Evolutionary conservation across 2,329 filamentous ascomycete species (phyloP).

Genomic region (Helotiales sp.): DNA sequence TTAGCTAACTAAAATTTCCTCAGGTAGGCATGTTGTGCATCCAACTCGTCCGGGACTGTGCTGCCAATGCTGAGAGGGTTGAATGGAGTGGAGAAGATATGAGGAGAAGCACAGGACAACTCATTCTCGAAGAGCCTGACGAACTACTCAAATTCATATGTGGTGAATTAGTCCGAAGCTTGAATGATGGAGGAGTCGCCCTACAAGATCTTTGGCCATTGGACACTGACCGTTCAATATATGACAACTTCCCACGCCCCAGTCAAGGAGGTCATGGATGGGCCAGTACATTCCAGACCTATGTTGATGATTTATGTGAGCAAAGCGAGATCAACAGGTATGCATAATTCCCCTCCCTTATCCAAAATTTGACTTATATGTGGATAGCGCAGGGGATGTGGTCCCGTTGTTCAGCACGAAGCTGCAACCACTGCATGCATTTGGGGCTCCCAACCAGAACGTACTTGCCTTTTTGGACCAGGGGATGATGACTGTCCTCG

Average conservation of each 20-base stretch:
- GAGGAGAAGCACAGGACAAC: constrained; percentile 25
- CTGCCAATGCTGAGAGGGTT: constrained; percentile 18
- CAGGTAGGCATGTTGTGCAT: constrained; percentile 28
- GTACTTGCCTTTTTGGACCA: background rate
- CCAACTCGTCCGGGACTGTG: constrained; percentile 25
- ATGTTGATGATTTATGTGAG: constrained; percentile 19
- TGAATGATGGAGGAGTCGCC: constrained; percentile 14
- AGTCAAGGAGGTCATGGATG: constrained; percentile 22
- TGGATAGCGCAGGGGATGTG: background rate
- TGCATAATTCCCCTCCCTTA: background rate
- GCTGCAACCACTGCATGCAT: background rate
- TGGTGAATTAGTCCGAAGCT: constrained; percentile 24
- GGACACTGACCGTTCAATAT: constrained; percentile 8
- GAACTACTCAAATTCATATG: constrained; percentile 30
- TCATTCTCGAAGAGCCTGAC: constrained; percentile 26
- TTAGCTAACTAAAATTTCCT: constrained; percentile 1
- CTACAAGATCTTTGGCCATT: constrained; percentile 26
- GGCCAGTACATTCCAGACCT: constrained; percentile 25
- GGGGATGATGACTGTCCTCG: background rate
- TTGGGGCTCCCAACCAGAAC: background rate
- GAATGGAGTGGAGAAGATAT: constrained; percentile 22
- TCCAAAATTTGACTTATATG: background rate
- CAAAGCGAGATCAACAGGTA: background rate
- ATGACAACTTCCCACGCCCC: constrained; percentile 24
- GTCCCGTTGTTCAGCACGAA: background rate